Evolutionary conservation across 495 filamentous ascomycete genomes (phyloP), one percentile per base, ranked within the genome.

Genomic region (Aspergillus sparsus): DNA sequence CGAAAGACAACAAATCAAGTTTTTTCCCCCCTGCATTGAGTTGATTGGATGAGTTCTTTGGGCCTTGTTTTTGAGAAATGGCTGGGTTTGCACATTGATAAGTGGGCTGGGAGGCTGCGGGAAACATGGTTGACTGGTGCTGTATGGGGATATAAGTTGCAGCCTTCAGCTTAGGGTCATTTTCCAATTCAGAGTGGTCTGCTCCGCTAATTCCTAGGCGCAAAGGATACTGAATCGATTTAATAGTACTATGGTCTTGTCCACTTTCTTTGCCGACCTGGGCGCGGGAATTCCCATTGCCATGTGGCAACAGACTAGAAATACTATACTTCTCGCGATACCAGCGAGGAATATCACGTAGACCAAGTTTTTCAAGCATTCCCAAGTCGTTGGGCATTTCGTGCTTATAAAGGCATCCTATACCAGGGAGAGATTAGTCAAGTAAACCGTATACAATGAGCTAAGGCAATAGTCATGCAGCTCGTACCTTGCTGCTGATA

Each of bases 401-500:
- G 67, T 97, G 92, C 73, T 89, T 89, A 76, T 84, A 97, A 63
- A 87, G 80, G 73, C 92, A 96, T 3, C 92, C 77, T 80, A 41
- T 6, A 51, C 21, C 37, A 9, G 7, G 16, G 13, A 5, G 10
- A 18, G 7, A n/a, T 31, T 15, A 21, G 16, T 54, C 67, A 57
- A 68, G 58, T 57, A 45, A 7, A 12, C 27, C 50, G 33, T 34
- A 18, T 35, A 35, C 1, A 27, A 13, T 46, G 21, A 1, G 21
- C 21, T 27, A 27, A 27, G 21, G 21, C 21, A 27, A 27, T 27
- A 5, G 8, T 13, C 10, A 18, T 12, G 18, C 34, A 11, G 10
- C 34, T 13, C 71, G 44, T 64, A 74, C 77, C 92, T 66, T 92
- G 86, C 69, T 93, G 89, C 39, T 80, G 84, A 72, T 89, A 97